Percentiles rank a stretch among this genome's conserved stretches.
These are phyloP conservation scores for Planoprotostelium fungivorum DNA, from an alignment of 78 protist genomes.

Conservation along the genomic window DNA sequence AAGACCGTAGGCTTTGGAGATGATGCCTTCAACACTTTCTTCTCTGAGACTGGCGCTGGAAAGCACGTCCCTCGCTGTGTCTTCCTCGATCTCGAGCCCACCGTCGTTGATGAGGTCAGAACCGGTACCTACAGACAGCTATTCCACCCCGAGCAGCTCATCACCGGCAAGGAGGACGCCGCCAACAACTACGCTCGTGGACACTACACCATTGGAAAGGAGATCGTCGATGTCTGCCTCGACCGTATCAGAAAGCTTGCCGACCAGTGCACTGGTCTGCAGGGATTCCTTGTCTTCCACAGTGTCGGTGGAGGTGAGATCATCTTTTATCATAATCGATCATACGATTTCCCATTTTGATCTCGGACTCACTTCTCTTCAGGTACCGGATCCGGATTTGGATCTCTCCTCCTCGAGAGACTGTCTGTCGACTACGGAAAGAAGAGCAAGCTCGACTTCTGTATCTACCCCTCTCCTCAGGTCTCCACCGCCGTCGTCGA, in stretches of 20 bases:
- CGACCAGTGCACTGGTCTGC: conserved; percentile 97
- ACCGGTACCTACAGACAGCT: conserved; percentile 93
- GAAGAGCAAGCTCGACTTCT: conserved; percentile 96
- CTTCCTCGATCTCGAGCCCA: conserved; percentile 92
- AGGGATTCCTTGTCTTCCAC: conserved; percentile 95
- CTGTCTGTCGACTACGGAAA: conserved; percentile 97
- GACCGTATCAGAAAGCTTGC: conserved; percentile 97
- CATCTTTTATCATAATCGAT: background rate
- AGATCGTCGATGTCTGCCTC: conserved; percentile 85
- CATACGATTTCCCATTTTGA: conserved; percentile 18
- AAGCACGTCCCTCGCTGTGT: conserved; percentile 94
- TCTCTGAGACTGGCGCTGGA: conserved; percentile 79
- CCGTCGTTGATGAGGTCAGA: conserved; percentile 94
- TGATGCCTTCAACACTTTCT: conserved; percentile 93
- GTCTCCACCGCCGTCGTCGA: conserved; percentile 98
- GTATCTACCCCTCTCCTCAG: conserved; percentile 94
- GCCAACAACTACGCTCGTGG: conserved; percentile 99
- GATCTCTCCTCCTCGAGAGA: conserved; percentile 92
- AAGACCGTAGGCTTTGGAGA: conserved; percentile 82
- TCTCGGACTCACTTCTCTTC: conserved; percentile 58
- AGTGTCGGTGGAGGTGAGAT: conserved; percentile 78
- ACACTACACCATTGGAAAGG: conserved; percentile 98
- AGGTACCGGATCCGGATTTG: conserved; percentile 99
- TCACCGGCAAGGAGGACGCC: conserved; percentile 99
- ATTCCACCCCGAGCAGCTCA: conserved; percentile 98